phyloP scores from a whole-genome alignment of 2,329 filamentous ascomycete genomes.

The Celoporthe dispersa region DNA sequence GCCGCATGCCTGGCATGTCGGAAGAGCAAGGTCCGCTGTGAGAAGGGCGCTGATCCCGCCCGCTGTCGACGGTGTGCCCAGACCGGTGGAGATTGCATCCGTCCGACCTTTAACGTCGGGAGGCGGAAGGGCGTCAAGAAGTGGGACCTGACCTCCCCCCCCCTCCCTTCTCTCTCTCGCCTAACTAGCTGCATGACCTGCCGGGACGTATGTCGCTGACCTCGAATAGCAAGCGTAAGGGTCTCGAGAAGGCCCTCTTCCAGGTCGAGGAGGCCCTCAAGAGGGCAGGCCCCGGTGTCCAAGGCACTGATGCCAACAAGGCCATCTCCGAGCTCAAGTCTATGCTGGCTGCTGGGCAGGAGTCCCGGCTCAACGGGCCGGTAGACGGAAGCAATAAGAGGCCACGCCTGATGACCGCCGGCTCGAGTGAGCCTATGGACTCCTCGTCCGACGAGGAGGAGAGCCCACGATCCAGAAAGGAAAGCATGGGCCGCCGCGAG shows the following conservation, averaged over 20 bases:
- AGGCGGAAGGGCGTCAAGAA: constrained; percentile 79
- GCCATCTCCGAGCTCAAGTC: constrained; percentile 49
- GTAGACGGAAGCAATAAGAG: constrained; percentile 26
- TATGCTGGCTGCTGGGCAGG: constrained; percentile 41
- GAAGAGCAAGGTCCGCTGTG: constrained; percentile 70
- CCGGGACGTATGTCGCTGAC: neutral
- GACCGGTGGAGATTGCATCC: constrained; percentile 64
- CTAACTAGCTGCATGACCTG: neutral
- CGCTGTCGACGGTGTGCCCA: constrained; percentile 66
- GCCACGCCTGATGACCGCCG: constrained; percentile 32
- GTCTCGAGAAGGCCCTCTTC: constrained; percentile 73
- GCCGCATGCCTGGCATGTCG: constrained; percentile 68
- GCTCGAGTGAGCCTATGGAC: constrained; percentile 37
- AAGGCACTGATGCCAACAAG: constrained; percentile 50
- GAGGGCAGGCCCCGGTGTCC: constrained; percentile 50
- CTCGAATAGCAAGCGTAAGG: constrained; percentile 67
- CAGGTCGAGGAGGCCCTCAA: constrained; percentile 74
- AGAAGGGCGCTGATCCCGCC: constrained; percentile 54
- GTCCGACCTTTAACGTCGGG: constrained; percentile 74
- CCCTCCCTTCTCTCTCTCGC: neutral
- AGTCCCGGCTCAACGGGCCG: constrained; percentile 31
- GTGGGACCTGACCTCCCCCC: constrained; percentile 48
- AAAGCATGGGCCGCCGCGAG: constrained; percentile 21
- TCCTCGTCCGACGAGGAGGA: constrained; percentile 41
- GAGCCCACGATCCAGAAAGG: constrained; percentile 19